These are phyloP conservation scores for Torulaspora quercuum DNA, from an alignment of 805 yeast species.

Conservation along the genomic window DNA sequence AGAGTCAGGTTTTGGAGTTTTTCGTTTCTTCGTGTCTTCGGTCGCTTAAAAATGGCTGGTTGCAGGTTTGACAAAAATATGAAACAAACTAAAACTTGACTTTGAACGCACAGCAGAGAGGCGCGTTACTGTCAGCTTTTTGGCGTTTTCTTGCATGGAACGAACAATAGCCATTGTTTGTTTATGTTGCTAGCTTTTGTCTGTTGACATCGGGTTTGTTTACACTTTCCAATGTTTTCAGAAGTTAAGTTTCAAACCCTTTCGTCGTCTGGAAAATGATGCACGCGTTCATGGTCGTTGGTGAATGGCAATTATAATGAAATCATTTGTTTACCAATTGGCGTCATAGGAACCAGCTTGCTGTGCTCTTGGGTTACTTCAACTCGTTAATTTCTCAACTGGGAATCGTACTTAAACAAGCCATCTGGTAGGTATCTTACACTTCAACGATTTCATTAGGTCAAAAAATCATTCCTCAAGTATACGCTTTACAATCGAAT, in stretches of 20 bases:
- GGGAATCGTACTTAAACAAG: conserved; percentile 5
- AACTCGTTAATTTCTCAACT: background rate
- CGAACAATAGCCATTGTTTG: no score
- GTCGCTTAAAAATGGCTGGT: conserved; percentile 10
- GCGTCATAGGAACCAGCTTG: conserved; percentile 3
- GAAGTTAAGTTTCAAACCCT: conserved; percentile 1
- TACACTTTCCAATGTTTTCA: background rate
- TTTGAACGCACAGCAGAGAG: no score
- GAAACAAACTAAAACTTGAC: no score
- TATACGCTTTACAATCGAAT: background rate
- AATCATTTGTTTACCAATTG: conserved; percentile 5
- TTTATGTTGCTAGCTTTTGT: no score
- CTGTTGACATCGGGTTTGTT: conserved; percentile 1
- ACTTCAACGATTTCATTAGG: no score
- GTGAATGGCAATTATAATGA: no score
- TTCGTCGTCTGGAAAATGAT: background rate
- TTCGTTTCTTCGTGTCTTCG: conserved; percentile 1
- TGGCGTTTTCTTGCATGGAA: no score
- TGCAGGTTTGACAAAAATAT: background rate
- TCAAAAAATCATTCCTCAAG: background rate
- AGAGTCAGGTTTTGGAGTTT: background rate
- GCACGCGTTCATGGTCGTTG: background rate
- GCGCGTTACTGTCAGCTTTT: no score
- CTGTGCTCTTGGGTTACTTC: conserved; percentile 1
- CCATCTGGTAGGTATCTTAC: no score